phyloP scores from a whole-genome alignment of 768 basidiomycete species.

The Glaciozyma antarctica region DNA sequence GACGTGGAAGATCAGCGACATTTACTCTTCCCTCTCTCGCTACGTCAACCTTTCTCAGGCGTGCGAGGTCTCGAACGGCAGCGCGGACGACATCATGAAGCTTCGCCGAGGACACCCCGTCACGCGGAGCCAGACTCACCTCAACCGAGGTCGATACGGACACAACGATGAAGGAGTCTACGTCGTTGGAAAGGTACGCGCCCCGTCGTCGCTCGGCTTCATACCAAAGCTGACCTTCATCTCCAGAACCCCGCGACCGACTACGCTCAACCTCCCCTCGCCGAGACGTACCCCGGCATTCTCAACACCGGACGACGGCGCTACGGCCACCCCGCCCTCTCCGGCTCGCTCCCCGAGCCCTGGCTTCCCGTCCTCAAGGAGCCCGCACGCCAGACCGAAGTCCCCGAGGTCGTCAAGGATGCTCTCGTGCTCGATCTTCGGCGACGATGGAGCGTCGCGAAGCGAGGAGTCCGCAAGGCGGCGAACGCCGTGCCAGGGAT shows the following conservation, averaged over 20 bases:
- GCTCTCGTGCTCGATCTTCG: constrained; percentile 71
- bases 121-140: constrained; percentile 76
- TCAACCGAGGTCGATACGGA: constrained; percentile 78
- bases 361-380: constrained; percentile 81
- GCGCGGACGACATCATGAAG: constrained; percentile 60
- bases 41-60: constrained; percentile 78
- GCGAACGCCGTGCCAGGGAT: constrained; percentile 1
- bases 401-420: constrained; percentile 23
- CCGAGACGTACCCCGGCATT: constrained; percentile 85
- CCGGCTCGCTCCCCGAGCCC: constrained; percentile 82
- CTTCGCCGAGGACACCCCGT: constrained; percentile 76
- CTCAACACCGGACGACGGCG: constrained; percentile 90
- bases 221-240: constrained; percentile 42
- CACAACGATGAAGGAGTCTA: constrained; percentile 90
- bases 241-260: constrained; percentile 10
- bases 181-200: constrained; percentile 69
- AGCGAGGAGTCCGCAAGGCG: constrained; percentile 23
- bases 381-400: constrained; percentile 24
- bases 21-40: constrained; percentile 62
- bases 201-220: constrained; percentile 55
- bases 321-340: constrained; percentile 89
- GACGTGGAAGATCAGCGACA: constrained; percentile 65
- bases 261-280: constrained; percentile 93
- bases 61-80: constrained; percentile 50
- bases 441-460: constrained; percentile 54